Percentiles rank a stretch among this genome's conserved stretches.
phyloP scores from a whole-genome alignment of 148 eudicot genomes.

The Fagopyrum tataricum region DNA sequence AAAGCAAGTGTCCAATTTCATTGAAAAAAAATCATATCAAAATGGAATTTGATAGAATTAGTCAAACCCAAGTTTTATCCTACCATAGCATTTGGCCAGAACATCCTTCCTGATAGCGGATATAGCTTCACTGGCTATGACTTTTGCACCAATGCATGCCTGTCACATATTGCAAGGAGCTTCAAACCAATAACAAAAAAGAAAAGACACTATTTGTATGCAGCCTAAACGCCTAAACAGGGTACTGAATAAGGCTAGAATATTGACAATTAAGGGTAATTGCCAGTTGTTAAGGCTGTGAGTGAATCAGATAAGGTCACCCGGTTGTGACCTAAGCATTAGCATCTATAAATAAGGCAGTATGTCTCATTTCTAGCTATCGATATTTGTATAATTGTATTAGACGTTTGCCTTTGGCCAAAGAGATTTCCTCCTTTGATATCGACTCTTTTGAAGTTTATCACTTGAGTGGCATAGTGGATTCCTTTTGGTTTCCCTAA shows the following conservation, averaged over 20 bases:
- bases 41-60: not conserved
- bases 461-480: too few relatives aligned
- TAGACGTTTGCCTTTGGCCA: too few relatives aligned
- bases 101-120: constrained; percentile 96
- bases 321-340: too few relatives aligned
- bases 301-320: too few relatives aligned
- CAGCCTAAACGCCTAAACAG: not conserved
- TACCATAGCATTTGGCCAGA: constrained; percentile 95
- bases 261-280: too few relatives aligned
- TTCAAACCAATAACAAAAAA: not conserved
- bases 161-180: constrained; percentile 22
- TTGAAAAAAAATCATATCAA: not conserved
- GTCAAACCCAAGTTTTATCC: constrained; percentile 11
- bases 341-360: too few relatives aligned
- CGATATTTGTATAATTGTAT: too few relatives aligned
- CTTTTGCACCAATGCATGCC: constrained; percentile 96
- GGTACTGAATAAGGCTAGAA: not conserved
- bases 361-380: too few relatives aligned
- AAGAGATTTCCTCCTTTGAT: too few relatives aligned
- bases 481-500: too few relatives aligned
- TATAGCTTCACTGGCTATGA: constrained; percentile 93
- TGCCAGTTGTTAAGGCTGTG: too few relatives aligned
- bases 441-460: too few relatives aligned
- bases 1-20: not conserved
- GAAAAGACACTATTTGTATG: not conserved